These are phyloP conservation scores for Penicillium lividum DNA, from an alignment of 495 filamentous ascomycete genomes.

Conservation along the genomic window DNA sequence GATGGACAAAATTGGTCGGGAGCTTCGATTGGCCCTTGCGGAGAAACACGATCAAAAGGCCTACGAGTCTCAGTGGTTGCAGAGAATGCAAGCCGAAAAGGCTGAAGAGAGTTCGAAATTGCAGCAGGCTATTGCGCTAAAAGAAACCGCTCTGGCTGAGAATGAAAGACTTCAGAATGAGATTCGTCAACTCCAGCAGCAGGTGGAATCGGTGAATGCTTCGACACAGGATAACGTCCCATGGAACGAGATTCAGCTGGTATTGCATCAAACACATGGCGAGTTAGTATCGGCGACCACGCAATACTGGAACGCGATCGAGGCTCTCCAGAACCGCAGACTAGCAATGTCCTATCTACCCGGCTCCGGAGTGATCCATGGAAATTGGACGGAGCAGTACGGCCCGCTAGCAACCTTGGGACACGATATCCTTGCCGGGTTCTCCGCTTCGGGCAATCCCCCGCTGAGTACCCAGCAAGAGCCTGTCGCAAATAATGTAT, in stretches of 20 bases:
- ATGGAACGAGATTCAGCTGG: slow-evolving; percentile 19
- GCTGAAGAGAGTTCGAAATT: background rate
- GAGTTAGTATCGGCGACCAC: slow-evolving; percentile 15
- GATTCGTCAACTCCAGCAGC: slow-evolving; percentile 13
- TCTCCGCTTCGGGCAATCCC: slow-evolving; percentile 8
- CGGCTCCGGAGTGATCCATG: slow-evolving; percentile 16
- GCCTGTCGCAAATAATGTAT: background rate
- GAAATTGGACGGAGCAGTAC: slow-evolving; percentile 7
- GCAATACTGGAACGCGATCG: slow-evolving; percentile 13
- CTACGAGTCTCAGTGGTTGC: background rate
- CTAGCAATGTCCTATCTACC: slow-evolving; percentile 19
- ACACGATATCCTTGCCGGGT: slow-evolving; percentile 5
- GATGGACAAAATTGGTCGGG: background rate
- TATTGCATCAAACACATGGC: slow-evolving; percentile 16
- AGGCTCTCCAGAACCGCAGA: slow-evolving; percentile 15
- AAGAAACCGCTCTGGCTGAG: slow-evolving; percentile 7
- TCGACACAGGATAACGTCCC: slow-evolving; percentile 14
- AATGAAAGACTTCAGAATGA: slow-evolving; percentile 7
- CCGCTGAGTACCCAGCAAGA: slow-evolving; percentile 2
- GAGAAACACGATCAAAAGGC: background rate
- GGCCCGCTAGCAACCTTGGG: slow-evolving; percentile 7
- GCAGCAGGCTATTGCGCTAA: background rate
- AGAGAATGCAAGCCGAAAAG: background rate
- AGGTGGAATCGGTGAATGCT: slow-evolving; percentile 17
- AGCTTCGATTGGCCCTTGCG: background rate